phyloP scores from a whole-genome alignment of 1,284 basidiomycete species.

The Ceratobasidium sp. region DNA sequence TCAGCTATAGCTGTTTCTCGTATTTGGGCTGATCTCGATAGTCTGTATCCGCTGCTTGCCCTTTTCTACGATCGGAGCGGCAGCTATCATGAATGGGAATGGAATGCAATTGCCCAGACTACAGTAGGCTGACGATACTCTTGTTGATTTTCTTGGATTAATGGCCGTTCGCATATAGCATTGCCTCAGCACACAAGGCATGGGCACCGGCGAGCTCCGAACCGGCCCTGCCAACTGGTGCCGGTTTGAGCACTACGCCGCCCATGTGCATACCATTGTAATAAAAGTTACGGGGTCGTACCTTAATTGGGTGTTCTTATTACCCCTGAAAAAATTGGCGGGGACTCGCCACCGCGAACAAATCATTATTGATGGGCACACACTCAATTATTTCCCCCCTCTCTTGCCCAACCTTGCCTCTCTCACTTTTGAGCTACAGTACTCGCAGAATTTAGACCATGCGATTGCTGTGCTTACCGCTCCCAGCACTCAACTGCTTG shows the following conservation, averaged over 20 bases:
- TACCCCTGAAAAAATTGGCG: slow-evolving; percentile 6
- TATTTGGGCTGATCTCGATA: slow-evolving; percentile 14
- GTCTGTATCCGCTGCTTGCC: slow-evolving; percentile 21
- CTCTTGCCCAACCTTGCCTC: slow-evolving; percentile 15
- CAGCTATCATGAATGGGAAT: slow-evolving; percentile 14
- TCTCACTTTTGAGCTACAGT: background rate
- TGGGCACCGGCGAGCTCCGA: background rate
- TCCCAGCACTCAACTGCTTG: slow-evolving; percentile 2
- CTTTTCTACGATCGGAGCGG: background rate
- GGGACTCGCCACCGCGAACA: background rate
- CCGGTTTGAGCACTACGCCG: slow-evolving; percentile 13
- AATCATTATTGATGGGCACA: background rate
- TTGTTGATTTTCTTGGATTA: background rate
- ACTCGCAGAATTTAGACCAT: background rate
- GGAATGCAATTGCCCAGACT: slow-evolving; percentile 24
- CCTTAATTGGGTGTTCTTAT: background rate
- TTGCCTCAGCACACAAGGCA: background rate
- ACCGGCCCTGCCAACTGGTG: slow-evolving; percentile 1
- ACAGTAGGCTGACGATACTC: background rate
- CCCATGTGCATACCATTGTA: background rate
- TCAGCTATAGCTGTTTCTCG: slow-evolving; percentile 4
- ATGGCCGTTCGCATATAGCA: background rate
- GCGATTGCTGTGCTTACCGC: slow-evolving; percentile 1
- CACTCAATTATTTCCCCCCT: background rate
- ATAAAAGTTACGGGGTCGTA: background rate